Conservation (phyloP, 345 rosid genomes). For the Eucalyptus leucophloia region DNA sequence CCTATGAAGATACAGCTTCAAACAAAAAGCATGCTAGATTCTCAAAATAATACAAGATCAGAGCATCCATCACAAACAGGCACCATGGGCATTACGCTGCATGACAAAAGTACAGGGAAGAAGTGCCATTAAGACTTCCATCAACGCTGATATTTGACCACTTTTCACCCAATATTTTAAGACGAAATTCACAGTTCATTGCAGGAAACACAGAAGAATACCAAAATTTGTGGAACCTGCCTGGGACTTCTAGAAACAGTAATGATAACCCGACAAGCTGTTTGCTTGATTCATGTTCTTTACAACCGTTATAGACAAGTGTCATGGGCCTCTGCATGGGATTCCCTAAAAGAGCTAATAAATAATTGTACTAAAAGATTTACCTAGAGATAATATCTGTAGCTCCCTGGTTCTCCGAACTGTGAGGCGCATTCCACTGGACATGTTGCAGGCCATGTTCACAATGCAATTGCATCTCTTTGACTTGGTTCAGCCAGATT, state of each 20-base stretch:
- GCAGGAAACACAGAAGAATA: background rate
- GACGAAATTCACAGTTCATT: background rate
- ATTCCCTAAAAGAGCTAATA: background rate
- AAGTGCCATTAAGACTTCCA: background rate
- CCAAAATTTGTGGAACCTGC: background rate
- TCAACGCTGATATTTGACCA: background rate
- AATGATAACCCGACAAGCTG: background rate
- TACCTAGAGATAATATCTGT: slow-evolving; percentile 33
- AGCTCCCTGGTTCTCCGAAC: slow-evolving; percentile 26
- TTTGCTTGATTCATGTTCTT: background rate
- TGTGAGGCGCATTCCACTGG: slow-evolving; percentile 14
- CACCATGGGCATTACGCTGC: background rate
- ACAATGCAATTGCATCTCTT: slow-evolving; percentile 66
- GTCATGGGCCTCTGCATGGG: background rate
- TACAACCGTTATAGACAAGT: background rate
- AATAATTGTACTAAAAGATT: background rate
- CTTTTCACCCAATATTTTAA: background rate
- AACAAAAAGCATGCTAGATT: background rate
- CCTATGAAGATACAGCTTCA: background rate
- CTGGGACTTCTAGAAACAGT: background rate
- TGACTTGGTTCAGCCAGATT: slow-evolving; percentile 55
- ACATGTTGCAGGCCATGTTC: slow-evolving; percentile 62
- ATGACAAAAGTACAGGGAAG: background rate
- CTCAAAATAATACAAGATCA: background rate
- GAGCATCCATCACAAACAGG: background rate